phyloP scores from a whole-genome alignment of 805 yeast genomes.

The Sugiyamaella chiloensis region DNA sequence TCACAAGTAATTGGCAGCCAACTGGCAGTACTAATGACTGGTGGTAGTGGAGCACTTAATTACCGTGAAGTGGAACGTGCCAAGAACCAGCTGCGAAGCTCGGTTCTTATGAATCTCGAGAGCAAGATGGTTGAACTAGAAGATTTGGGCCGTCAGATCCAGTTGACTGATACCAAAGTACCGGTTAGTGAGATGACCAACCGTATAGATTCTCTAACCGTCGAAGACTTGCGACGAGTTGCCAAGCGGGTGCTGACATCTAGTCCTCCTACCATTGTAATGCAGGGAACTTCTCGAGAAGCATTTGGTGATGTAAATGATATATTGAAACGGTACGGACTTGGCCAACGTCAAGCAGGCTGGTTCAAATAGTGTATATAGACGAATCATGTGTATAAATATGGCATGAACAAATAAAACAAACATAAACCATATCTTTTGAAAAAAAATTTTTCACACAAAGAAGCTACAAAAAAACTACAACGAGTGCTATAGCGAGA shows the following conservation, averaged over 20 bases:
- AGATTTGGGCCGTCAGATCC: constrained; percentile 93
- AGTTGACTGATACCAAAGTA: constrained; percentile 71
- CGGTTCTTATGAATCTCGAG: constrained; percentile 88
- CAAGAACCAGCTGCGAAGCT: constrained; percentile 84
- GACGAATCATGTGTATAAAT: too few species aligned
- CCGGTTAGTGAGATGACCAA: constrained; percentile 77
- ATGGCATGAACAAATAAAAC: too few species aligned
- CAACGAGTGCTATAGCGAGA: too few species aligned
- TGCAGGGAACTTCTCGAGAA: constrained; percentile 78
- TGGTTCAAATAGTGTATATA: constrained; percentile 7
- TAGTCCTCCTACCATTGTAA: constrained; percentile 77
- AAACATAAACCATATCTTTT: too few species aligned
- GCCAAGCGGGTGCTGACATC: constrained; percentile 71
- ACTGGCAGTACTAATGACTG: constrained; percentile 48
- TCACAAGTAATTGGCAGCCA: constrained; percentile 75
- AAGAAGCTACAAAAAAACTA: too few species aligned
- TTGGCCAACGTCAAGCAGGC: constrained; percentile 51
- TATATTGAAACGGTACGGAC: constrained; percentile 65
- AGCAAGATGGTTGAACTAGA: constrained; percentile 91
- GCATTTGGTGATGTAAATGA: constrained; percentile 78
- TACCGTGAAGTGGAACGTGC: constrained; percentile 73
- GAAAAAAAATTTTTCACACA: too few species aligned
- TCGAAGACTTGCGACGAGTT: constrained; percentile 65
- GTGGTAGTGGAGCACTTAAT: constrained; percentile 55
- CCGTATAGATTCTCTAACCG: constrained; percentile 65